Percentiles rank a stretch among this genome's conserved stretches.
These are phyloP conservation scores for Phytophthora brassicae DNA, from an alignment of 352 stramenopile genomes.

Conservation along the genomic window DNA sequence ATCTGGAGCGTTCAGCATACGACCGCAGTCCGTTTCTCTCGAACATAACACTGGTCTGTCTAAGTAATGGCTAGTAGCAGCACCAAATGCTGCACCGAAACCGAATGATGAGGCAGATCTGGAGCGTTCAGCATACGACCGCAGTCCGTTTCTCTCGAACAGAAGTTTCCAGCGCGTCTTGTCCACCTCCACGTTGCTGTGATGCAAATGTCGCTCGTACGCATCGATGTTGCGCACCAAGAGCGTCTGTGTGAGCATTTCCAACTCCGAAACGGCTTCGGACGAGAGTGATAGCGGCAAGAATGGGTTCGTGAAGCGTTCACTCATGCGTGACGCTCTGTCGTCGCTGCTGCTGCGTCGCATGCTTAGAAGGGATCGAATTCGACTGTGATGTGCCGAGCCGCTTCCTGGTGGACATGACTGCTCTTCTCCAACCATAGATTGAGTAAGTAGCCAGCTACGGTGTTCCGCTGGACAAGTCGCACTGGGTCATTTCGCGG, in stretches of 20 bases:
- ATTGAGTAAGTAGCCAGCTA: conserved; percentile 1
- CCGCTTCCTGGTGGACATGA: not conserved
- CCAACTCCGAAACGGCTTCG: conserved; percentile 24
- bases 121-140: conserved; percentile 29
- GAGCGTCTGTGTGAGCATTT: conserved; percentile 29
- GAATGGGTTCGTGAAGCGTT: conserved; percentile 44
- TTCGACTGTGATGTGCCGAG: conserved; percentile 7
- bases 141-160: conserved; percentile 31
- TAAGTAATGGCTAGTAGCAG: conserved; percentile 11
- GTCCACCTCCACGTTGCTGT: conserved; percentile 20
- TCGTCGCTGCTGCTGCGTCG: not conserved
- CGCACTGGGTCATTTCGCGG: conserved; percentile 6
- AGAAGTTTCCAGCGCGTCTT: conserved; percentile 36
- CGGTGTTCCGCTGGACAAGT: not conserved
- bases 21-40: conserved; percentile 30
- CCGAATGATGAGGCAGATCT: conserved; percentile 11
- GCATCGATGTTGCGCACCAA: conserved; percentile 32
- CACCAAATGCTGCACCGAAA: conserved; percentile 11
- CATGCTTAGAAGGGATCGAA: conserved; percentile 14
- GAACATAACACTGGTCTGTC: conserved; percentile 20
- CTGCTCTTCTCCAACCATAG: conserved; percentile 12
- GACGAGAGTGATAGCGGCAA: conserved; percentile 24
- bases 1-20: conserved; percentile 29
- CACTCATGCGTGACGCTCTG: conserved; percentile 11
- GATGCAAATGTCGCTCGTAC: conserved; percentile 35